Base-by-base conservation (phyloP, 148 eudicot genomes). In the Cornus controversa region DNA sequence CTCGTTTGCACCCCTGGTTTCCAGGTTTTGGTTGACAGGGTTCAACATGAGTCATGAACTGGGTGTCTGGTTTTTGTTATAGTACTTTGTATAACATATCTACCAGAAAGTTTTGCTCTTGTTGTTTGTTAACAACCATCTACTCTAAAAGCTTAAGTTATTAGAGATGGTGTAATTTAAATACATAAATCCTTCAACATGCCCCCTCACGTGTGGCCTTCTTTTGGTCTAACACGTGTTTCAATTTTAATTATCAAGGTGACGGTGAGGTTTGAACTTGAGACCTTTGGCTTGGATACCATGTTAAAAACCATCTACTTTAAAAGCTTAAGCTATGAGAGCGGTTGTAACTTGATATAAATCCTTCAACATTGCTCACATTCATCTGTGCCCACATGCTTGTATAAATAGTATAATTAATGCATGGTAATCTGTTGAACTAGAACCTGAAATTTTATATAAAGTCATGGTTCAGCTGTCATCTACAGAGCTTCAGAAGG, bases 361-460 rank as follows among this genome's bases (percentile, higher is more conserved):
- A n/a, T n/a, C n/a, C n/a, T n/a, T n/a, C n/a, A n/a, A n/a, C n/a
- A 36, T 2, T 36, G 24, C 18, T 65, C 63, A 57, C 23, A 65
- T 75, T 36, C 60, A 16, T 75, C 24, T 40, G 8, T 66, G 25
- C 24, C 40, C 15, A 15, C 18, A 74, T 74, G 60, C 60, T 65
- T 15, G 18, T 42, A 42, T 45, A 9, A 36, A 36, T 26, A 45
- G 58, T 25, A 42, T 65, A 24, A 25, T 65, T 25, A 40, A 24
- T 75, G 63, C 62, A 64, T 66, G 72, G 36, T 67, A 23, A 79
- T 57, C 28, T 74, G 47, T 45, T 66, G 42, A 50, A 54, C 42
- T 23, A 67, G 15, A 15, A n/a, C n/a, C 63, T 15, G 23, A 57
- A 57, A 20, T 15, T 13, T 20, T 57, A 57, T 3, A 15, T 57